phyloP scores from a whole-genome alignment of 179 eudicot genomes.

The Beta corolliflora region DNA sequence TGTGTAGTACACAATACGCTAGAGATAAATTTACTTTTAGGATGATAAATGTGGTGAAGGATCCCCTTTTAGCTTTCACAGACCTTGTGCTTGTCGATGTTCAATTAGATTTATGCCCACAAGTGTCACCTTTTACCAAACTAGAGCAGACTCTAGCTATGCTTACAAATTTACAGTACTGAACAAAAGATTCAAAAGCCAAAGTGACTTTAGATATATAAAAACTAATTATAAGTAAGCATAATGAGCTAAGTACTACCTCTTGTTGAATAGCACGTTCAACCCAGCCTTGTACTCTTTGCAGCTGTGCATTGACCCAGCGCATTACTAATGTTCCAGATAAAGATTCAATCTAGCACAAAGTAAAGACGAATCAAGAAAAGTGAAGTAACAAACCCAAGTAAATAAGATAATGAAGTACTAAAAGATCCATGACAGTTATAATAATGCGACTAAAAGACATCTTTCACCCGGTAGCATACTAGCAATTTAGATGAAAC shows the following conservation, averaged over 20 bases:
- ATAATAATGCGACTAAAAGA: not conserved
- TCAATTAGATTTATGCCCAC: not conserved
- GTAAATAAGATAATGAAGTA: slow-evolving; percentile 1
- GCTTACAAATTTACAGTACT: not conserved
- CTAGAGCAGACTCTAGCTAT: not conserved
- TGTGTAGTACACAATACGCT: not conserved
- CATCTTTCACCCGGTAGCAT: not conserved
- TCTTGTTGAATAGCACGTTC: slow-evolving; percentile 96
- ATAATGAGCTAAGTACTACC: slow-evolving; percentile 45
- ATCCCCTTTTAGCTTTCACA: not conserved
- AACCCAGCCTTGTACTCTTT: slow-evolving; percentile 81
- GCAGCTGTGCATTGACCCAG: slow-evolving; percentile 96
- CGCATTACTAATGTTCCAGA: slow-evolving; percentile 98
- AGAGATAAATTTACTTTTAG: not conserved
- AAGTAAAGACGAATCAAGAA: slow-evolving; percentile 17
- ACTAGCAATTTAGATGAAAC: slow-evolving; percentile 3
- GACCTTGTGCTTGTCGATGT: slow-evolving; percentile 4
- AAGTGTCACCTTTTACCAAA: slow-evolving; percentile 12
- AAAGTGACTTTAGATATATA: not conserved
- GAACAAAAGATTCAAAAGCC: not conserved
- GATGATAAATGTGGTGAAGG: not conserved
- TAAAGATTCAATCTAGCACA: slow-evolving; percentile 74
- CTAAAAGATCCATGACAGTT: not conserved
- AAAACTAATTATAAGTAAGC: slow-evolving; percentile 7
- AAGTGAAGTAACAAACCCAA: slow-evolving; percentile 9